Base-by-base conservation (phyloP, 768 basidiomycete species). In the Lactarius evosmus region DNA sequence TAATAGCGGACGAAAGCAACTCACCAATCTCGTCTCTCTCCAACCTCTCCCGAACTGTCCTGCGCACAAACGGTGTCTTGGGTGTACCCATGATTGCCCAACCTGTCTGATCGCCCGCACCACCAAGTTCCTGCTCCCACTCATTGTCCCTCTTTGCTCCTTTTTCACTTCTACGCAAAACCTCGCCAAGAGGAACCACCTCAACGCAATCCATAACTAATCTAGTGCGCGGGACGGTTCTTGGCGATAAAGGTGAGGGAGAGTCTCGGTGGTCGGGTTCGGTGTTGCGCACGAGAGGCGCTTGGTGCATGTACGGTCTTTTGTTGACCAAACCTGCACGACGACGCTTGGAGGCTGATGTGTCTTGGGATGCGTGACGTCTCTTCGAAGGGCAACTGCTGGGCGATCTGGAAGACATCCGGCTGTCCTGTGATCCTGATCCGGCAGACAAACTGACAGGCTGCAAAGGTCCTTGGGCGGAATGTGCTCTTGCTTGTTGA, bases 161-260 rank as follows among this genome's bases (percentile, higher is more conserved):
- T 19, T 30, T 22, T 29, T 16, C 40, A n/a, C 32, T 22, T 32
- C 38, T 49, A 6, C 14, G 54, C 9, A 56, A 29, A 41, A 56
- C 55, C 51, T 60, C 49, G 25, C 34, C 32, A 12, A 57, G 46
- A 56, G 55, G 55, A 8, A 25, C 38, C 29, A 65, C 38, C n/a
- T 65, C 64, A 25, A 65, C 64, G 40, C 60, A 65, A 2, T 65
- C 64, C 59, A 65, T 65, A 38, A 61, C 25, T 11, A 52, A 2
- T 36, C 60, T 57, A 29, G 25, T 17, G n/a, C 54, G 55, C 16
- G 38, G 46, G 27, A 27, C 30, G 34, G 59, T 12, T 25, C 7
- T 36, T 22, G 46, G 55, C 2, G 64, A 30, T 19, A 50, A 56
- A 19, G 4, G 54, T 8, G 64, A 61, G 4, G 32, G 54, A 19